Conservation (phyloP, 306 rosid species). For the Dalbergia cochinchinensis region DNA sequence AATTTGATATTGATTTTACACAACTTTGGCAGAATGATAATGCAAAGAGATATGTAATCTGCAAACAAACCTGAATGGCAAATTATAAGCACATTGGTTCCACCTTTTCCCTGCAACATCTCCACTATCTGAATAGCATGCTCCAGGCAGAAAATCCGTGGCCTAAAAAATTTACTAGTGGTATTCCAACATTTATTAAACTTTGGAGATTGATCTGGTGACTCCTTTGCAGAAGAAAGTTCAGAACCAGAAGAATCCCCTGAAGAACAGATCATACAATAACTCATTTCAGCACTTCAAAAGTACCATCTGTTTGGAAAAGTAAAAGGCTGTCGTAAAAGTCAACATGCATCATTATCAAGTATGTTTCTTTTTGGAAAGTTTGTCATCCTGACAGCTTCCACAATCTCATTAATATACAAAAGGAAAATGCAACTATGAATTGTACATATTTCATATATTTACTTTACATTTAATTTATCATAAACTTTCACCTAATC, state of each 20-base stretch:
- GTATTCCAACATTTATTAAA: conserved; percentile 63
- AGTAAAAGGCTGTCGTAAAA: conserved; percentile 29
- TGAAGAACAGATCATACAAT: conserved; percentile 56
- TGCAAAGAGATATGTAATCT: conserved; percentile 3
- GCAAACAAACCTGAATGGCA: conserved; percentile 92
- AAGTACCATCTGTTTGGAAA: conserved; percentile 30
- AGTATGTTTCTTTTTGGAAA: conserved; percentile 30
- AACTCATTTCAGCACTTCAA: conserved; percentile 42
- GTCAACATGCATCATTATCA: conserved; percentile 22
- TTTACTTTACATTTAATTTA: conserved; percentile 17
- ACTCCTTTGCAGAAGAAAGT: conserved; percentile 52
- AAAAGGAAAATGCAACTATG: conserved; percentile 26
- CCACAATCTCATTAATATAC: conserved; percentile 24
- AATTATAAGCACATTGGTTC: conserved; percentile 84
- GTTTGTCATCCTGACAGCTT: conserved; percentile 2
- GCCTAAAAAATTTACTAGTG: conserved; percentile 71
- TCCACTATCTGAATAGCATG: conserved; percentile 85
- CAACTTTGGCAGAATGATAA: conserved; percentile 30
- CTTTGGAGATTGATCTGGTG: conserved; percentile 50
- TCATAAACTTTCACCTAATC: conserved; percentile 19
- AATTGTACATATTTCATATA: conserved; percentile 7
- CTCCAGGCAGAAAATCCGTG: conserved; percentile 94
- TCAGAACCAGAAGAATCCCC: conserved; percentile 62
- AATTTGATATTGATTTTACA: conserved; percentile 28
- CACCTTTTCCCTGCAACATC: conserved; percentile 86